These are phyloP conservation scores for Cyclocybe aegerita DNA, from an alignment of 768 basidiomycete species.

Conservation along the genomic window DNA sequence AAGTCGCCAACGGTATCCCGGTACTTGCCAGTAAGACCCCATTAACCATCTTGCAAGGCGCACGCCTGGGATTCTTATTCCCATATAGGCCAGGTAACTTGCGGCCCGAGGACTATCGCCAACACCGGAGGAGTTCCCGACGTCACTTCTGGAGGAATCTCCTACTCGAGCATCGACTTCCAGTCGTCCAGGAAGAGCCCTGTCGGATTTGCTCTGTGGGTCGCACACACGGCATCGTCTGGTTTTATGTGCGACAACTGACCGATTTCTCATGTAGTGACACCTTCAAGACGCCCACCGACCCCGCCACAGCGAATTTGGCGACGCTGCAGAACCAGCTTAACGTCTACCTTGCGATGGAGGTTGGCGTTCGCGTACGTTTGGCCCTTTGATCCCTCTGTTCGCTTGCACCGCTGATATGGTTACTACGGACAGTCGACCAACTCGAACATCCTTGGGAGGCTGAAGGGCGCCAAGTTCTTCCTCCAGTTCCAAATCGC, in stretches of 20 bases:
- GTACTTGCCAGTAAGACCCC: constrained; percentile 1
- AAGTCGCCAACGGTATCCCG: constrained; percentile 8
- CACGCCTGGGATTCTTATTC: too few relatives aligned
- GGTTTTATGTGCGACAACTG: neutral
- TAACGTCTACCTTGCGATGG: constrained; percentile 14
- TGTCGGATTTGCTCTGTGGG: constrained; percentile 14
- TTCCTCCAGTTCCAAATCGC: constrained; percentile 18
- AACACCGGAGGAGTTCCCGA: constrained; percentile 6
- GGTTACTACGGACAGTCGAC: neutral
- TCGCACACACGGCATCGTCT: too few relatives aligned
- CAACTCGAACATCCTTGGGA: neutral
- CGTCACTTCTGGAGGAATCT: constrained; percentile 12
- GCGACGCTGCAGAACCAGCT: constrained; percentile 13
- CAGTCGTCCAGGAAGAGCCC: constrained; percentile 13
- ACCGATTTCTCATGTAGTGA: neutral
- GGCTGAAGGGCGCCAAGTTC: constrained; percentile 13
- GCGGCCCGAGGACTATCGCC: constrained; percentile 7
- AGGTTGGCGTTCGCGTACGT: constrained; percentile 12
- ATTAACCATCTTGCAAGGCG: too few relatives aligned
- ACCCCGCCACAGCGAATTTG: constrained; percentile 11
- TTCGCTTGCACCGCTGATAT: neutral
- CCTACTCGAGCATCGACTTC: constrained; percentile 14
- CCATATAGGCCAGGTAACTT: neutral
- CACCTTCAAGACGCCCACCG: constrained; percentile 11
- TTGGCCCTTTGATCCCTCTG: too few relatives aligned